Base-by-base conservation (phyloP, 78 protist species). In the Dictyostelium intermedium region DNA sequence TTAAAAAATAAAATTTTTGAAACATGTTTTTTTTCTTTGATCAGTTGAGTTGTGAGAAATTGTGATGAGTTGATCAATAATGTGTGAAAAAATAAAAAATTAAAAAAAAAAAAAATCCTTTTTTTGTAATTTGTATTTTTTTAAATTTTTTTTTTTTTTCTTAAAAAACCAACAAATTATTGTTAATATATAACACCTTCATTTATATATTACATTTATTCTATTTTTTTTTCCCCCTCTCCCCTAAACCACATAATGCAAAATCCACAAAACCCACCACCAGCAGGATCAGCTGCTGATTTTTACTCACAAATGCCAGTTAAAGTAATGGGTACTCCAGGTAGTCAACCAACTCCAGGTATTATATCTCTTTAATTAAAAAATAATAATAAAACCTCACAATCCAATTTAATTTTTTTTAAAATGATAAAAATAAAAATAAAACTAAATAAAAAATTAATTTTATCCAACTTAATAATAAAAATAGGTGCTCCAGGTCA, bases 241-340 rank as follows among this genome's bases (percentile, higher is more conserved):
- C 20, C 2, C 13, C 2, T 7, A 45, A 20, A 56, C 7, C 7
- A 86, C 47, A 53, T 2, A 39, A 87, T 87, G 92, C 92, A 85
- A 85, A 73, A 73, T 7, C 92, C 92, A 76, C 76, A 81, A 85
- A 56, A 76, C 7, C 92, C 92, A 63, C 85, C 92, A 39, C 85
- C 84, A 50, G 47, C 84, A 23, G 92, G 92, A 13, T 39, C 92
- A 35, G 70, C 82, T 11, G 72, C 92, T 37, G 92, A 87, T 61
- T 56, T 25, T 20, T 56, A 53, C 66, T 78, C 85, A 9, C 92
- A 87, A 61, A 87, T 87, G 92, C 76, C 76, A 61, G 91, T 84
- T 30, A 84, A 70, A 45, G 82, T 78, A 84, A 78, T 77, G 74
- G 39, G 39, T 27, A 32, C 93, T 43, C 89, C 87, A 74, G 95